Evolutionary conservation across 768 basidiomycete species (phyloP).

Genomic region (Lactarius sanguifluus): DNA sequence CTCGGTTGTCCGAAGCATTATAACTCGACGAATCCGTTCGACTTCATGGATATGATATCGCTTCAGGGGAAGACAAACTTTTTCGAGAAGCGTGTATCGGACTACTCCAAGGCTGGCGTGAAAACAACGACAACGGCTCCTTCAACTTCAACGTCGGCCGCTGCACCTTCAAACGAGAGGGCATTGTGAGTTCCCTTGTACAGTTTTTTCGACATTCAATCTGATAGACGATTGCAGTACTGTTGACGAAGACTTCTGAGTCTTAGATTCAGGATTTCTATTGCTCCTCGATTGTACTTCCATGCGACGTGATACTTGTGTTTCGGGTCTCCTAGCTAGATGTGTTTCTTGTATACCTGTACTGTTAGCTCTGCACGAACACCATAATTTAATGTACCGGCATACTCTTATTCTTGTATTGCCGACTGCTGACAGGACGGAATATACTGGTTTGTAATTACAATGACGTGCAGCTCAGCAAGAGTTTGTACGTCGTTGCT

Average conservation of each 20-base stretch:
- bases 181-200: constrained; percentile 40
- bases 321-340: constrained; percentile 11
- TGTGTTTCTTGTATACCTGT: constrained; percentile 23
- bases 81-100: constrained; percentile 93
- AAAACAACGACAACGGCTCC: constrained; percentile 22
- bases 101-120: constrained; percentile 70
- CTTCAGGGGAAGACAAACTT: constrained; percentile 97
- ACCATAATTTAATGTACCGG: constrained; percentile 26
- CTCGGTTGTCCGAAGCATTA: constrained; percentile 83
- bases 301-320: background rate
- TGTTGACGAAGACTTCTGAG: constrained; percentile 25
- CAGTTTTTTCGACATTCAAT: background rate
- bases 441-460: background rate
- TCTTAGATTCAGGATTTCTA: background rate
- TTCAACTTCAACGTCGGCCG: background rate
- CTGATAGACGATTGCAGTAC: constrained; percentile 17
- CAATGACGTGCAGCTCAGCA: background rate
- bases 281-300: background rate
- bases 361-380: constrained; percentile 21
- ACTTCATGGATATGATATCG: constrained; percentile 96
- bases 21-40: constrained; percentile 76
- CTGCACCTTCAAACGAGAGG: constrained; percentile 30
- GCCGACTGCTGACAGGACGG: background rate
- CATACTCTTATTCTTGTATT: background rate
- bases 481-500: no score